Evolutionary conservation across 768 basidiomycete genomes (phyloP).

Genomic region (Trametes coccinea): DNA sequence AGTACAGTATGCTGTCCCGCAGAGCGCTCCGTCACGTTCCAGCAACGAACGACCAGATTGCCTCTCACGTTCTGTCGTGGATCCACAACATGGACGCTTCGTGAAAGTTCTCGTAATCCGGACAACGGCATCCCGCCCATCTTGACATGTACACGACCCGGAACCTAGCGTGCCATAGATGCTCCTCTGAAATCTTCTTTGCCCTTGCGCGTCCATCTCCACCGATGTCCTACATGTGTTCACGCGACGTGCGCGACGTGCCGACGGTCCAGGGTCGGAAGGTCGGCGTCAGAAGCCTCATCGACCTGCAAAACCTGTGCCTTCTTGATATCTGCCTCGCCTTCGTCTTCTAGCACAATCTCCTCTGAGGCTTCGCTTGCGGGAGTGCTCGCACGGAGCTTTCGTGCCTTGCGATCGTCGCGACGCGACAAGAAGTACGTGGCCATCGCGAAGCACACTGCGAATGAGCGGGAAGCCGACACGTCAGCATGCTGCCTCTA

Average conservation of each 20-base stretch:
- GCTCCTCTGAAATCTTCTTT: no score
- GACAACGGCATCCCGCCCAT: no score
- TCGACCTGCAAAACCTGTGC: background rate
- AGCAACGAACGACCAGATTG: background rate
- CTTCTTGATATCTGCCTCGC: conserved; percentile 6
- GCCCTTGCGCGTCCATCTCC: background rate
- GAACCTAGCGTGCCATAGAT: no score
- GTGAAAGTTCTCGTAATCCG: no score
- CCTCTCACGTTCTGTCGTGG: no score
- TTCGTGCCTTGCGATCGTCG: conserved; percentile 28
- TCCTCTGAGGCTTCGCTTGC: conserved; percentile 17
- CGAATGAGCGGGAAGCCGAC: background rate
- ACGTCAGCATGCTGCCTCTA: background rate
- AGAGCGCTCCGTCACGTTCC: background rate
- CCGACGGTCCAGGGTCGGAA: conserved; percentile 9
- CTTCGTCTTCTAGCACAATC: conserved; percentile 13
- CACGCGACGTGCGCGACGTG: background rate
- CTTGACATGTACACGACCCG: no score
- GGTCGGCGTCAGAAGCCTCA: background rate
- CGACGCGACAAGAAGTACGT: conserved; percentile 30
- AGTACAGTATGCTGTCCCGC: background rate
- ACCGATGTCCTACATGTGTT: background rate
- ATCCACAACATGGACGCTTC: no score
- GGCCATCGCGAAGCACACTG: conserved; percentile 32
- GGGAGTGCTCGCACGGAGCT: background rate